Conservation (phyloP, 495 filamentous ascomycete genomes). For the Penicillium malachiteum region DNA sequence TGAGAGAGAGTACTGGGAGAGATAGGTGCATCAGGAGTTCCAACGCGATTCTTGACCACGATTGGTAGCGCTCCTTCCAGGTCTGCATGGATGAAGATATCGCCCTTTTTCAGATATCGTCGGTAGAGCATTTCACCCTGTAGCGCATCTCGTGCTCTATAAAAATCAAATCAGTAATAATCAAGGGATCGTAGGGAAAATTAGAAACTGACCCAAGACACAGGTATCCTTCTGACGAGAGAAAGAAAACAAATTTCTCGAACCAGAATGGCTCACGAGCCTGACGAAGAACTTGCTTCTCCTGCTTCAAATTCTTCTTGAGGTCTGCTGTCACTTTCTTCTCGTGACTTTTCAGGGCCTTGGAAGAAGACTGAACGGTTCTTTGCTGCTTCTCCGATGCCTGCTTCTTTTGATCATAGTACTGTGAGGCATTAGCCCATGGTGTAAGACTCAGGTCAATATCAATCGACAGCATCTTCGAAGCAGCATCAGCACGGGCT, state of each 20-base stretch:
- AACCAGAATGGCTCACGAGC: slow-evolving; percentile 87
- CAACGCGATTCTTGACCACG: slow-evolving; percentile 80
- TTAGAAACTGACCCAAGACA: slow-evolving; percentile 58
- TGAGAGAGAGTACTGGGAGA: slow-evolving; percentile 89
- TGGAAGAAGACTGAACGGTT: slow-evolving; percentile 76
- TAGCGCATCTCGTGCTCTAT: slow-evolving; percentile 76
- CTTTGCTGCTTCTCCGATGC: slow-evolving; percentile 85
- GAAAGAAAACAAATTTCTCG: slow-evolving; percentile 93
- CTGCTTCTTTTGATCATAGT: slow-evolving; percentile 82
- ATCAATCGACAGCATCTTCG: slow-evolving; percentile 63
- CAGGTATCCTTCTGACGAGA: slow-evolving; percentile 93
- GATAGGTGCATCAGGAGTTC: slow-evolving; percentile 75
- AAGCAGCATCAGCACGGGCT: slow-evolving; percentile 29
- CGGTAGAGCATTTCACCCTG: slow-evolving; percentile 91
- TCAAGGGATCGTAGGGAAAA: neutral
- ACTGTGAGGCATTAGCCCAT: slow-evolving; percentile 86
- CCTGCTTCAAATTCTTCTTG: slow-evolving; percentile 82
- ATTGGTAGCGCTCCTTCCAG: slow-evolving; percentile 78
- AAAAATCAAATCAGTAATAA: slow-evolving; percentile 9
- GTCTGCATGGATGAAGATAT: slow-evolving; percentile 90
- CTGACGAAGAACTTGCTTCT: slow-evolving; percentile 83
- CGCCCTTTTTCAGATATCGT: slow-evolving; percentile 79
- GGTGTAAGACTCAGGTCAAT: slow-evolving; percentile 78
- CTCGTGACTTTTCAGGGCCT: slow-evolving; percentile 85
- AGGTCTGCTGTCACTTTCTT: slow-evolving; percentile 83